Conservation (phyloP, 2,329 filamentous ascomycete genomes). For the Neospermospora avenae region DNA sequence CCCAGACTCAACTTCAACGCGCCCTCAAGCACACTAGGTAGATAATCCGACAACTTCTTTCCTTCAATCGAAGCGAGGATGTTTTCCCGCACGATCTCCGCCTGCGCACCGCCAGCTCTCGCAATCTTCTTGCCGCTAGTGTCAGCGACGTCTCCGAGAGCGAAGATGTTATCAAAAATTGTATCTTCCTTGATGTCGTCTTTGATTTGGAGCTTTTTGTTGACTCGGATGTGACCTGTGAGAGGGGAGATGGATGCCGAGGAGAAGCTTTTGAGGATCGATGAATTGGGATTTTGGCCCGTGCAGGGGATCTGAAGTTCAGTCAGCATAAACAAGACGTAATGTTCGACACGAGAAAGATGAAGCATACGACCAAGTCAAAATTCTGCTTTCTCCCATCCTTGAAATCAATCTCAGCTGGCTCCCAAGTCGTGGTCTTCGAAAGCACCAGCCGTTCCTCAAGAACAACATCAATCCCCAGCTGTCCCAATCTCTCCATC, state of each 20-base stretch:
- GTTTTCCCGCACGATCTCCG: constrained; percentile 43
- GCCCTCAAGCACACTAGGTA: constrained; percentile 35
- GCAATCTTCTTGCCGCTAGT: constrained; percentile 42
- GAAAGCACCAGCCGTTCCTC: constrained; percentile 34
- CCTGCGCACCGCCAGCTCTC: constrained; percentile 44
- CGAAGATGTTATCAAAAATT: constrained; percentile 41
- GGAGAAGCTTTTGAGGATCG: neutral
- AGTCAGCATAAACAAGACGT: neutral
- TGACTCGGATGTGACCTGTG: constrained; percentile 37
- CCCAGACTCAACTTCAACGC: constrained; percentile 41
- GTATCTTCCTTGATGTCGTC: neutral
- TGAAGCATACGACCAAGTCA: constrained; percentile 39
- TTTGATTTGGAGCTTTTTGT: constrained; percentile 44
- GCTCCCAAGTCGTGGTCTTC: neutral
- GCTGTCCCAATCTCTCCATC: constrained; percentile 33
- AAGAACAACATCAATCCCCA: constrained; percentile 41
- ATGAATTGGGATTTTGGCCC: constrained; percentile 45
- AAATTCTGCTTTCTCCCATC: constrained; percentile 35
- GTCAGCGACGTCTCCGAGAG: constrained; percentile 50
- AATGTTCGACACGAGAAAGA: neutral
- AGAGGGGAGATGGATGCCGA: constrained; percentile 24
- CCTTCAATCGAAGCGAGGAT: constrained; percentile 42
- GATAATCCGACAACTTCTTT: constrained; percentile 30
- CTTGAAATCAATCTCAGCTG: constrained; percentile 26
- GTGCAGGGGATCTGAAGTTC: constrained; percentile 42